Base-by-base conservation (phyloP, 1,284 basidiomycete genomes). In the Moesziomyces sp. region DNA sequence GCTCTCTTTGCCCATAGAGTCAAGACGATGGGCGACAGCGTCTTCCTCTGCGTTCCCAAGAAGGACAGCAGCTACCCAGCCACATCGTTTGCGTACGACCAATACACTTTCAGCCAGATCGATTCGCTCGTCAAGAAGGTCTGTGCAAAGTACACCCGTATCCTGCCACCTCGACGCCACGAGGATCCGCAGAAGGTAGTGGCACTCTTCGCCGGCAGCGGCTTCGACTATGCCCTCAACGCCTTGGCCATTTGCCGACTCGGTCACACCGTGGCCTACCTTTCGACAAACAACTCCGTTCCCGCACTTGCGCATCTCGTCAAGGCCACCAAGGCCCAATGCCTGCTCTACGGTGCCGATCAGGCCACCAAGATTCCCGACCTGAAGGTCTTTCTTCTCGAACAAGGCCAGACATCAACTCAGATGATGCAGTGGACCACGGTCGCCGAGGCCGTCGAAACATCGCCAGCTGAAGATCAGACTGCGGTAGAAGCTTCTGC, bases 231-330 rank as follows among this genome's bases (percentile, higher is more conserved):
- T 5, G 30, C 44, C 19, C 11, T 71, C 42, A 45, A 55, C 24
- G 14, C 23, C 4, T 23, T 71, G 1, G 68, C 68, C 21, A 28
- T 66, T 35, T 44, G 45, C 26, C 62, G 52, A 14, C 49, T 66
- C 18, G 62, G 68, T 5, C 66, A 69, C 54, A 16, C 35, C 18
- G 50, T 51, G 8, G 43, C 46, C 1, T 42, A 57, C 14, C 44
- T 74, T 7, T 74, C 71, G 11, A 62, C 71, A 35, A 70, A 74
- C 61, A 74, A 68, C 35, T 64, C 59, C 7, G n/a, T 19, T 4
- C 35, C 61, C 30, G 66, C 71, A n/a, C 47, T 74, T 18, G 58
- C 48, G 11, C 71, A 74, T 49, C 60, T 74, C 16, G 16, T 74
- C 45, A 46, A 61, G 44, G 14, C 44, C n/a, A 70, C 58, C 30